Evolutionary conservation across 345 rosid species (phyloP).

Genomic region (Lenwebbia sp.): DNA sequence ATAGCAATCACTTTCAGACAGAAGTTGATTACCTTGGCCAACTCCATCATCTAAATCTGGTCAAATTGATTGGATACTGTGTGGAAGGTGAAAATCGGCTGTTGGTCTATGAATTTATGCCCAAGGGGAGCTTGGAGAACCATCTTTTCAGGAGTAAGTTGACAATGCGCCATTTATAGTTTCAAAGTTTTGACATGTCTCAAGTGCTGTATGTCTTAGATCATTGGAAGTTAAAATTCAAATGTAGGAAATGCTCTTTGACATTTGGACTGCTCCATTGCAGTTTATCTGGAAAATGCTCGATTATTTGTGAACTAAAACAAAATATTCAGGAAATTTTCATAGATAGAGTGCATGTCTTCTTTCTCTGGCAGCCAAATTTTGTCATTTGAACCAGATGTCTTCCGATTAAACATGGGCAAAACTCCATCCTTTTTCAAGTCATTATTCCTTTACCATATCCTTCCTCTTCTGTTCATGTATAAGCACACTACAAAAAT

Average conservation of each 20-base stretch:
- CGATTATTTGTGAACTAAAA: neutral
- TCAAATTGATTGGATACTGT: conserved; percentile 82
- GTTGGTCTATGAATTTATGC: conserved; percentile 88
- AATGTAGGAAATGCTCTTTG: neutral
- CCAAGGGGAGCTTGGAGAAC: conserved; percentile 95
- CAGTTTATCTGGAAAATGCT: neutral
- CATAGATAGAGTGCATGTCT: neutral
- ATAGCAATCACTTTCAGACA: conserved; percentile 41
- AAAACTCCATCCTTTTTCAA: neutral
- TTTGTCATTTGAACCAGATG: neutral
- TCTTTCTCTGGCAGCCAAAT: neutral
- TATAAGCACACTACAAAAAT: neutral
- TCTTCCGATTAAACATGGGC: neutral
- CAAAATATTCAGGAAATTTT: neutral
- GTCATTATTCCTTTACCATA: neutral
- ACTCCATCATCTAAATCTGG: conserved; percentile 88
- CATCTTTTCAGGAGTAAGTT: conserved; percentile 52
- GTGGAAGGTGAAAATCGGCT: conserved; percentile 78
- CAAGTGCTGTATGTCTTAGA: neutral
- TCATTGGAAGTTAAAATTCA: neutral
- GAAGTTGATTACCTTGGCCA: conserved; percentile 96
- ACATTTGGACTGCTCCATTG: neutral
- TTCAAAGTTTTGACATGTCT: neutral
- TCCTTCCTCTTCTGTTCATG: neutral
- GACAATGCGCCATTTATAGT: neutral